Conservation (phyloP, 257 asterid genomes). For the Scutellaria barbata region DNA sequence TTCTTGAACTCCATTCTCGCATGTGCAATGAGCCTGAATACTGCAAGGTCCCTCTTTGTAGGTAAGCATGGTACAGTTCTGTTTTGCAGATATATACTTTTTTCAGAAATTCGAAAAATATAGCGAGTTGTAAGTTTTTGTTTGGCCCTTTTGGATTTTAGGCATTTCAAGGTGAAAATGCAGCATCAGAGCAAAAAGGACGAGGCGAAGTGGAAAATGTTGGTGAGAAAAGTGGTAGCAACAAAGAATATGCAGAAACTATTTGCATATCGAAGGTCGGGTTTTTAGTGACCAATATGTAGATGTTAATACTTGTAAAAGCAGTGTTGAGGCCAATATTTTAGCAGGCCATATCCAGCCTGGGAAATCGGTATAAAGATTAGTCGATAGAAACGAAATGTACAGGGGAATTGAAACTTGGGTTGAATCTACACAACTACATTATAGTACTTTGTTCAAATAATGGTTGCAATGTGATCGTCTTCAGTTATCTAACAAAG, state of each 20-base stretch:
- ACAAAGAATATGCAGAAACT: slow-evolving; percentile 59
- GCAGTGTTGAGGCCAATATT: slow-evolving; percentile 46
- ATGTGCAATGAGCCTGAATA: slow-evolving; percentile 75
- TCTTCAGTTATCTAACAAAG: neutral
- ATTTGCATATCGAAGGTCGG: slow-evolving; percentile 45
- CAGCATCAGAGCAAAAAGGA: slow-evolving; percentile 72
- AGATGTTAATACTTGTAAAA: slow-evolving; percentile 1
- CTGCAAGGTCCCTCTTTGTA: slow-evolving; percentile 95
- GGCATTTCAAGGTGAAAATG: slow-evolving; percentile 89
- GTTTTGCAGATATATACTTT: no score
- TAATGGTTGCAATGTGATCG: slow-evolving; percentile 17
- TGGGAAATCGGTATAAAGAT: neutral
- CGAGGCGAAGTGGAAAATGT: slow-evolving; percentile 64
- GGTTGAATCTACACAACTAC: slow-evolving; percentile 1
- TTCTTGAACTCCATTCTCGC: slow-evolving; percentile 82
- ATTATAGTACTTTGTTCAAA: slow-evolving; percentile 3
- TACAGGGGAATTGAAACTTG: slow-evolving; percentile 10
- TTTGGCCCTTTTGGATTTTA: slow-evolving; percentile 13
- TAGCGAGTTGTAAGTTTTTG: neutral
- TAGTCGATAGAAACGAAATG: neutral
- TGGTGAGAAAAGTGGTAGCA: slow-evolving; percentile 71
- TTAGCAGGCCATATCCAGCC: slow-evolving; percentile 49
- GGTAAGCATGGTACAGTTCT: slow-evolving; percentile 44
- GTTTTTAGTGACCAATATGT: slow-evolving; percentile 33
- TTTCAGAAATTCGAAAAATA: no score